These are phyloP conservation scores for Beauveria varroae DNA, from an alignment of 2,329 filamentous ascomycete species.

Conservation along the genomic window DNA sequence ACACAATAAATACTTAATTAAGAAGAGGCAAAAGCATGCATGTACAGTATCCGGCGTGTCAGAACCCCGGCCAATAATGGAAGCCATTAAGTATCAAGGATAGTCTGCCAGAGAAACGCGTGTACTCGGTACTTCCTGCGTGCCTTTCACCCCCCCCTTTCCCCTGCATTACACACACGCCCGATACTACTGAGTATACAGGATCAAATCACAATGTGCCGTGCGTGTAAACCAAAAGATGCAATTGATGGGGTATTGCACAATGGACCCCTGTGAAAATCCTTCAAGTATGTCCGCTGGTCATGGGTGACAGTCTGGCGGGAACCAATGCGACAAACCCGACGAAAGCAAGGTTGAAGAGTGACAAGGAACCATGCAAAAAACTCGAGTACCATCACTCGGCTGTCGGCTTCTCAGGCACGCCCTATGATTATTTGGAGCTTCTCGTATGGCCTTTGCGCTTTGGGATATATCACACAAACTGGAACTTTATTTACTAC, in stretches of 20 bases:
- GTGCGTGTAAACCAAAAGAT: not conserved
- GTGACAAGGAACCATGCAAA: no score
- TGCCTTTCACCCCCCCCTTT: not conserved
- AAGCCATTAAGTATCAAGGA: not conserved
- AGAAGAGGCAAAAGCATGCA: not conserved
- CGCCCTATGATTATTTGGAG: no score
- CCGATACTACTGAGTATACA: not conserved
- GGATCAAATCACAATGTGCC: not conserved
- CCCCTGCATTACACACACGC: not conserved
- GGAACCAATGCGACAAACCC: no score
- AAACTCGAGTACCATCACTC: no score
- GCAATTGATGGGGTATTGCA: no score
- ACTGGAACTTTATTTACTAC: no score
- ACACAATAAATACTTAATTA: not conserved
- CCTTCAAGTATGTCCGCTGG: not conserved
- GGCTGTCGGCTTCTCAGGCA: no score
- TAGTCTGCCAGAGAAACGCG: not conserved
- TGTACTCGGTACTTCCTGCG: not conserved
- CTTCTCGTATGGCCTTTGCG: no score
- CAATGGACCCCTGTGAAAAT: not conserved
- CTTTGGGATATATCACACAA: no score
- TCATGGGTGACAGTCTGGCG: no score
- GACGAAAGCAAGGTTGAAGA: no score
- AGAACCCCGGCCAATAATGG: not conserved
- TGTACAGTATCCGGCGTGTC: not conserved